Conservation (phyloP, 768 basidiomycete species). For the Fomitopsis pulvina region DNA sequence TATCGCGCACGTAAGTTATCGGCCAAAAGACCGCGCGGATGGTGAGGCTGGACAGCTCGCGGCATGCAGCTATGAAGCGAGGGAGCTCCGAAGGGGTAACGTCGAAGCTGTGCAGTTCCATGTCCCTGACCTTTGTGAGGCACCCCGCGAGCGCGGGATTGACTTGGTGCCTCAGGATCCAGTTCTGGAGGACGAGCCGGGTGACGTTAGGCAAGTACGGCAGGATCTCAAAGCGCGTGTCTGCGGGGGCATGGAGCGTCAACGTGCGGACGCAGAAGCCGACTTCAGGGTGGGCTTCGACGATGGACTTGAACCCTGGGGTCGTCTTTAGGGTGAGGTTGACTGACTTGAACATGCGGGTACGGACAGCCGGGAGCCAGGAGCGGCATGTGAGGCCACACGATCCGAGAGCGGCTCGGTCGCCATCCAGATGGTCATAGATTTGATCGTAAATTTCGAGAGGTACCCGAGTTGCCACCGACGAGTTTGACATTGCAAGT, state of each 20-base stretch:
- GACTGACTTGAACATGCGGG: constrained; percentile 8
- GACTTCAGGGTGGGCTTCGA: background rate
- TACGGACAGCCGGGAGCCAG: constrained; percentile 10
- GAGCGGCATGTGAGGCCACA: constrained; percentile 10
- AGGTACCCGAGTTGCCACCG: constrained; percentile 3
- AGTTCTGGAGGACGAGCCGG: background rate
- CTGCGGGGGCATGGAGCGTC: background rate
- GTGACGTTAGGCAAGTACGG: background rate
- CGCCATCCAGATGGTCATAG: constrained; percentile 12
- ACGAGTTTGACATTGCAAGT: background rate
- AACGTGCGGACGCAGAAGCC: background rate
- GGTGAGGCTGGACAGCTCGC: background rate
- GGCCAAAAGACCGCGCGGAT: background rate
- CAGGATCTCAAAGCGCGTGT: background rate
- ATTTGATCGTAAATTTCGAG: constrained; percentile 14
- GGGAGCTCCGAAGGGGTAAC: background rate
- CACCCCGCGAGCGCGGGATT: background rate
- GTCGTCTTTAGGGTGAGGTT: background rate
- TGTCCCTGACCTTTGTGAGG: background rate
- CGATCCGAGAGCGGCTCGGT: constrained; percentile 10
- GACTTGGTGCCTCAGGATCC: background rate
- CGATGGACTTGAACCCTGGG: background rate
- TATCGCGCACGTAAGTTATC: background rate
- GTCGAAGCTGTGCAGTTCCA: background rate
- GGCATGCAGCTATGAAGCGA: background rate